Evolutionary conservation across 345 rosid genomes (phyloP).

Genomic region (Populus ilicifolia): DNA sequence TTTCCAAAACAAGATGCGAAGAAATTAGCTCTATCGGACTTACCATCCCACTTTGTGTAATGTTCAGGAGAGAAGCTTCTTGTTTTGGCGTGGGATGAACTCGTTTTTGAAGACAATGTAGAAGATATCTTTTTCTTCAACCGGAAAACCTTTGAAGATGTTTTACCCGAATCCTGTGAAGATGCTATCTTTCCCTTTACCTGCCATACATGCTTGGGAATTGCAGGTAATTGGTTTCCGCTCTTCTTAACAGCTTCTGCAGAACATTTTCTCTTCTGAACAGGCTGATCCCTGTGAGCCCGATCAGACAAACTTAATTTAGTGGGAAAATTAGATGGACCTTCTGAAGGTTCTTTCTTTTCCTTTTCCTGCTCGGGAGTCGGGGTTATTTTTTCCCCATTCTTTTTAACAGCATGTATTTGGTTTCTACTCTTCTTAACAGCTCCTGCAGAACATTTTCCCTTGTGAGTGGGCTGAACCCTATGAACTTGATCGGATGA

Average conservation of each 20-base stretch:
- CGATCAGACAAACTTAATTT: background rate
- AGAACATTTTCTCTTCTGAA: background rate
- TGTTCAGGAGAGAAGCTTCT: background rate
- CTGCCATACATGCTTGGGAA: background rate
- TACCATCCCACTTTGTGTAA: background rate
- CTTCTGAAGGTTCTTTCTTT: constrained; percentile 2
- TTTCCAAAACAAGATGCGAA: background rate
- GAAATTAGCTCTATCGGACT: background rate
- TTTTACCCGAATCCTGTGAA: background rate
- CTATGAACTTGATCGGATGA: background rate
- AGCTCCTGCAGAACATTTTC: background rate
- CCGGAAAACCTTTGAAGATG: background rate
- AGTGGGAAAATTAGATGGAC: background rate
- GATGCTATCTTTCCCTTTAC: background rate
- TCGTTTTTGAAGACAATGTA: background rate
- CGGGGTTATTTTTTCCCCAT: background rate
- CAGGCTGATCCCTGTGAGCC: background rate
- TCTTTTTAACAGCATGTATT: background rate
- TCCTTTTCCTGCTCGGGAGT: background rate
- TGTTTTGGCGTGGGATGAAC: background rate
- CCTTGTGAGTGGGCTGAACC: background rate
- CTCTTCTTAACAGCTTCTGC: background rate
- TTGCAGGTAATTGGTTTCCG: background rate
- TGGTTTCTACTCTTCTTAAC: background rate
- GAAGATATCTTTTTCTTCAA: background rate